Conservation (phyloP, 768 basidiomycete genomes). For the Botryobasidium botryosum region DNA sequence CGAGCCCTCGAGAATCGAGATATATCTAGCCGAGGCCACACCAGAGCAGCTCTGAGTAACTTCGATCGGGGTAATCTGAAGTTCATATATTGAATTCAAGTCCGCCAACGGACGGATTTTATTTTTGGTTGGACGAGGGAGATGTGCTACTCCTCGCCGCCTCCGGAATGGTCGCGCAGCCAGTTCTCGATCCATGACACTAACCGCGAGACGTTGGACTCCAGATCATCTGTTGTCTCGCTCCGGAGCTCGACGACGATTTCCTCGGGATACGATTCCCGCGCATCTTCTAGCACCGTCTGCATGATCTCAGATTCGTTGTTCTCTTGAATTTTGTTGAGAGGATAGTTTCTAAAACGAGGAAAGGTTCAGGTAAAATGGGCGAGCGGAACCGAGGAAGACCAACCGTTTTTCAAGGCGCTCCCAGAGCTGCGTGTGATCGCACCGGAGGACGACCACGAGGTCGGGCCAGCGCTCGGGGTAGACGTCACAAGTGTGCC, state of each 20-base stretch:
- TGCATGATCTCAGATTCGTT: slow-evolving; percentile 98
- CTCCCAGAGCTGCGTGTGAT: slow-evolving; percentile 78
- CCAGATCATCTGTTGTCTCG: slow-evolving; percentile 60
- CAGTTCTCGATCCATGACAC: slow-evolving; percentile 77
- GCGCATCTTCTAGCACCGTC: slow-evolving; percentile 75
- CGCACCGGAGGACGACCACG: slow-evolving; percentile 79
- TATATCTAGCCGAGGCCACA: too few relatives aligned
- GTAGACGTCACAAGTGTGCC: slow-evolving; percentile 87
- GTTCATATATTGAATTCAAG: too few relatives aligned
- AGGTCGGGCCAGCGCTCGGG: slow-evolving; percentile 96
- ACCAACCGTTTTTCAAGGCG: slow-evolving; percentile 75
- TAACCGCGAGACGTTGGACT: slow-evolving; percentile 73
- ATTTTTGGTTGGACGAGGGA: too few relatives aligned
- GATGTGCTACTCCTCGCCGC: too few relatives aligned
- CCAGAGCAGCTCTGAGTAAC: too few relatives aligned
- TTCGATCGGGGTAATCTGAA: too few relatives aligned
- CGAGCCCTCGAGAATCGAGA: too few relatives aligned
- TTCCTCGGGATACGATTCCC: slow-evolving; percentile 66
- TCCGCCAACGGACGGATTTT: too few relatives aligned
- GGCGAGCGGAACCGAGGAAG: background rate
- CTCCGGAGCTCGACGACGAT: slow-evolving; percentile 76
- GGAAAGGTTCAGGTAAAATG: slow-evolving; percentile 2
- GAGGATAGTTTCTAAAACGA: slow-evolving; percentile 49
- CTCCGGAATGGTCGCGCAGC: too few relatives aligned
- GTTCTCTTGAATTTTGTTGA: slow-evolving; percentile 96